Base-by-base conservation (phyloP, 192 early-diverging fungal genomes). In the Linnemannia schmuckeri region DNA sequence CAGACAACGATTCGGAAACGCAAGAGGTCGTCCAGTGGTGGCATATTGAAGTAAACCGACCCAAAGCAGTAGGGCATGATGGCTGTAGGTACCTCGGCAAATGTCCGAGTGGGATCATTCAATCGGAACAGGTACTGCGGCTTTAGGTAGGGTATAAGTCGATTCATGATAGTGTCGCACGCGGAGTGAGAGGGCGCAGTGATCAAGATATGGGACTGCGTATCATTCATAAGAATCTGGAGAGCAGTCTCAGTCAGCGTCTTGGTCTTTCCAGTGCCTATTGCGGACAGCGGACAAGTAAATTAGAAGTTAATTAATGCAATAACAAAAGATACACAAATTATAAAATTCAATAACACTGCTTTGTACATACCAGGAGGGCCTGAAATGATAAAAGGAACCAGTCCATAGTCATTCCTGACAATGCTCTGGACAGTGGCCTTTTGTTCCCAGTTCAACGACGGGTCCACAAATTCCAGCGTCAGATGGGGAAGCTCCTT, bases 191-290 rank as follows among this genome's bases (percentile, higher is more conserved):
- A 90, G 8, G 93, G 92, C 10, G 93, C 91, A 12, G 88, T 90
- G 40, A 88, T 91, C n/a, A 93, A 78, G 20, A 93, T 86, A 63
- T 83, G 90, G 33, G 88, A 83, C 49, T 89, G 76, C 3, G 88
- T 80, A 33, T 89, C 66, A 37, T 63, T 57, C 35, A 76, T 66
- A 27, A 93, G 35, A 37, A 91, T 84, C 71, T 93, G 93, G 20
- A 88, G 78, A 6, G 90, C 89, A 0, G 81, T 79, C 61, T 93
- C 93, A 46, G 89, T 88, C 41, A 90, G 71, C 9, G 93, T 93
- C 54, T 85, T 89, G 18, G 93, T 93, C 82, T 93, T 93, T 30
- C 93, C 93, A 33, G 93, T 93, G 18, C 92, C 91, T 85, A 80
- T 4, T 49, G 18, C 47, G 3, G n/a, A 15, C 44, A 46, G 18